Percentiles rank a stretch among this genome's conserved stretches.
Evolutionary conservation across 306 rosid species (phyloP).

Genomic region (Prosopis cineraria): DNA sequence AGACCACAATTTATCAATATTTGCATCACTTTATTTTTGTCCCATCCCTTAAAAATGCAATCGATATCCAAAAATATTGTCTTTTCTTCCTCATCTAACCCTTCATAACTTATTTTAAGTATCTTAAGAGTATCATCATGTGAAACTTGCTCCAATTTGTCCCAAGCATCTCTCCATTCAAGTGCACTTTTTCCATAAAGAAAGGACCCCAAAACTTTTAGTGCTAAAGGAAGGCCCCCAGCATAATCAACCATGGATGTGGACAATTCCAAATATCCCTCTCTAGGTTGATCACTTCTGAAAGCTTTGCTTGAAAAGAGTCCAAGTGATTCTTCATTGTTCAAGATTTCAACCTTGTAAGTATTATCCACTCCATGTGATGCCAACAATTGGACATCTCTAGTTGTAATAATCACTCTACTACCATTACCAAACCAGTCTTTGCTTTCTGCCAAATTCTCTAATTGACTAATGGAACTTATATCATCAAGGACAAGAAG

Average conservation of each 20-base stretch:
- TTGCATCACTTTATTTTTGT: neutral
- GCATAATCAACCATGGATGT: neutral
- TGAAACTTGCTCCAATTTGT: neutral
- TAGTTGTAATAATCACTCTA: neutral
- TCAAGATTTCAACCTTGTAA: neutral
- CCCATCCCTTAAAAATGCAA: neutral
- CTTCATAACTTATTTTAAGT: neutral
- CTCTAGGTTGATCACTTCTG: neutral
- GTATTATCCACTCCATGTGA: neutral
- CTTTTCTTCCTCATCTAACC: neutral
- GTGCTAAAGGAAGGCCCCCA: neutral
- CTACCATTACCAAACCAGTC: neutral
- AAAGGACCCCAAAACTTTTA: neutral
- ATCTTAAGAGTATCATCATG: constrained; percentile 12
- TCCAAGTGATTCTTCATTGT: neutral
- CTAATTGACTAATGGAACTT: no score
- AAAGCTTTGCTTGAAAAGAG: neutral
- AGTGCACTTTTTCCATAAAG: neutral
- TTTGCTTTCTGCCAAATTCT: no score
- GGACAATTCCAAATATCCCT: neutral
- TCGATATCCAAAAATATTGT: neutral
- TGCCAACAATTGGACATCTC: neutral
- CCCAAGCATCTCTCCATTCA: neutral
- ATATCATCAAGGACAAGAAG: no score
- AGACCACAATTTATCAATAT: constrained; percentile 19